These are phyloP conservation scores for Salvia miltiorrhiza DNA, from an alignment of 257 asterid genomes.

Conservation along the genomic window DNA sequence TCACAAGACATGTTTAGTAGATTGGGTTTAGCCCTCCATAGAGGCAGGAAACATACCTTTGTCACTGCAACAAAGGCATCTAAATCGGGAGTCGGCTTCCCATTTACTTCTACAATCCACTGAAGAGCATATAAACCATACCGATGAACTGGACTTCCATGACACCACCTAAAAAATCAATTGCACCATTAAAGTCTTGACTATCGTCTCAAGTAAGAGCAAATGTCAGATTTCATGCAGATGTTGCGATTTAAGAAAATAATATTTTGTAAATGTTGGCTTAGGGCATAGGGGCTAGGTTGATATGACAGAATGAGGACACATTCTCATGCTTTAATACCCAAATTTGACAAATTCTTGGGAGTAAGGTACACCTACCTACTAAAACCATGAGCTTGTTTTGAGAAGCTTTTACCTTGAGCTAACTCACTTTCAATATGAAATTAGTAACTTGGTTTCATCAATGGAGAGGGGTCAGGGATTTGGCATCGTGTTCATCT, in stretches of 20 bases:
- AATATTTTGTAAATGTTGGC: background rate
- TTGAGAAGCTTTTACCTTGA: slow-evolving; percentile 3
- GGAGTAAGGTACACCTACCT: no score
- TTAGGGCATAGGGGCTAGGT: background rate
- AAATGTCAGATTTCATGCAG: background rate
- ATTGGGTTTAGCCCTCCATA: background rate
- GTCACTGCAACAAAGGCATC: slow-evolving; percentile 85
- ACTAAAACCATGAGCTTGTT: background rate
- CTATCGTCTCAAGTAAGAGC: background rate
- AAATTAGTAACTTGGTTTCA: background rate
- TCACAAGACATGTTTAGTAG: background rate
- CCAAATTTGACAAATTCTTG: background rate
- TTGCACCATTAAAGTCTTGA: slow-evolving; percentile 7
- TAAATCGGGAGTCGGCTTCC: slow-evolving; percentile 83
- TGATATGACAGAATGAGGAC: background rate
- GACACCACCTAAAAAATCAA: slow-evolving; percentile 78
- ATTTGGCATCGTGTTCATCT: background rate
- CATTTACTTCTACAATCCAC: slow-evolving; percentile 96
- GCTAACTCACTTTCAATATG: background rate
- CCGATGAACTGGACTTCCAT: slow-evolving; percentile 94
- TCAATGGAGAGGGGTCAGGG: background rate
- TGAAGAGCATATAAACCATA: slow-evolving; percentile 94
- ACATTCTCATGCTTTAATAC: background rate
- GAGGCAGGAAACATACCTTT: slow-evolving; percentile 48
- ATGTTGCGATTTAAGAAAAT: background rate